Percentiles rank a stretch among this genome's conserved stretches.
Evolutionary conservation across 768 basidiomycete species (phyloP).

Genomic region (Phylloporus rhodoxanthus): DNA sequence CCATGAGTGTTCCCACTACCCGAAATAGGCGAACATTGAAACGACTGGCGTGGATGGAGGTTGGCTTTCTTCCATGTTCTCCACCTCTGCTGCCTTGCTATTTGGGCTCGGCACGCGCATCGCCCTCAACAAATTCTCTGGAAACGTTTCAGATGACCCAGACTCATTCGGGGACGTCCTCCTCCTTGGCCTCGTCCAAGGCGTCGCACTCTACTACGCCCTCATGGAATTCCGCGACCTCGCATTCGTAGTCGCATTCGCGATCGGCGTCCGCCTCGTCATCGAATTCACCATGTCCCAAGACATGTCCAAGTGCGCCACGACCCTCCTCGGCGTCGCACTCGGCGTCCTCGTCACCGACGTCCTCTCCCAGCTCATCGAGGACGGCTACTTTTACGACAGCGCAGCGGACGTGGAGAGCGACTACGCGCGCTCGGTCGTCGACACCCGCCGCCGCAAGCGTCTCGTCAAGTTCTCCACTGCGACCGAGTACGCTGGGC

Average conservation of each 20-base stretch:
- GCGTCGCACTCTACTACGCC: constrained; percentile 65
- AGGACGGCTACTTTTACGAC: constrained; percentile 37
- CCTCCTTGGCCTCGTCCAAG: constrained; percentile 70
- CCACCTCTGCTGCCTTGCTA: constrained; percentile 62
- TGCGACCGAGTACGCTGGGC: constrained; percentile 30
- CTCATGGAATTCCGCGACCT: constrained; percentile 49
- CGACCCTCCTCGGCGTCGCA: constrained; percentile 59
- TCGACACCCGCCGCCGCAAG: constrained; percentile 29
- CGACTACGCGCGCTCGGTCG: constrained; percentile 8
- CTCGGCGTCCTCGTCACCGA: constrained; percentile 70
- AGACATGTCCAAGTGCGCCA: constrained; percentile 51
- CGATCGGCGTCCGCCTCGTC: constrained; percentile 55
- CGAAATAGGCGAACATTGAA: constrained; percentile 22
- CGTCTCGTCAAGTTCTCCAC: constrained; percentile 45
- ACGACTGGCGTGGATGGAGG: constrained; percentile 5
- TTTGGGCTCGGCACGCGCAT: constrained; percentile 73
- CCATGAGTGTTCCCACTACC: constrained; percentile 16
- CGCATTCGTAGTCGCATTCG: constrained; percentile 50
- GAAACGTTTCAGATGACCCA: constrained; percentile 33
- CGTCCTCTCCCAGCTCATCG: constrained; percentile 60
- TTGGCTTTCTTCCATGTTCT: constrained; percentile 36
- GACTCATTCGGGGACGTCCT: constrained; percentile 51
- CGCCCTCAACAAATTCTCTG: constrained; percentile 52
- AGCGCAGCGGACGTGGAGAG: constrained; percentile 21
- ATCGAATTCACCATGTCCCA: constrained; percentile 54